Conservation (phyloP, 2,329 filamentous ascomycete species). For the Colletotrichum destructivum region DNA sequence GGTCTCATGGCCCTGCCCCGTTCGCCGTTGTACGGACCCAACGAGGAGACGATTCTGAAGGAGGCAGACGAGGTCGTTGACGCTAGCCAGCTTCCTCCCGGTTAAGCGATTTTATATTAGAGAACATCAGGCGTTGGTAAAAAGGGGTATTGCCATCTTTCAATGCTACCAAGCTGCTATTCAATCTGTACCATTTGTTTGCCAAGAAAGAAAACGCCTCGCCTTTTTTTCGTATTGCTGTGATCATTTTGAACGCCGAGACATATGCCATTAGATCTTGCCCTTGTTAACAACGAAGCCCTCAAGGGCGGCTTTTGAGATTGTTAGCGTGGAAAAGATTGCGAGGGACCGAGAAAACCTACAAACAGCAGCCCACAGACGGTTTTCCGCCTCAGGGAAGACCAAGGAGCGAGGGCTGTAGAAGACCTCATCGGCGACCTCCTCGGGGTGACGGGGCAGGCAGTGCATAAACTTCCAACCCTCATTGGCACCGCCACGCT, state of each 20-base stretch:
- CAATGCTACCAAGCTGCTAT: constrained; percentile 41
- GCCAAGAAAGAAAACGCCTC: constrained; percentile 32
- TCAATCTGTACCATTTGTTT: constrained; percentile 42
- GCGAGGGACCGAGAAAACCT: constrained; percentile 53
- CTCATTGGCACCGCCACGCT: constrained; percentile 86
- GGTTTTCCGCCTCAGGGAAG: constrained; percentile 95
- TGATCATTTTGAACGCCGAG: constrained; percentile 31
- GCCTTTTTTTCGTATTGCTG: constrained; percentile 22
- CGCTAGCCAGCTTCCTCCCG: constrained; percentile 92
- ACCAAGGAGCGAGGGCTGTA: constrained; percentile 89
- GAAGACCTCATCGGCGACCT: constrained; percentile 95
- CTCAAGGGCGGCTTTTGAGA: constrained; percentile 78
- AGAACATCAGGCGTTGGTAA: constrained; percentile 44
- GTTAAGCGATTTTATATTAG: constrained; percentile 66
- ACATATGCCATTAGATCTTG: constrained; percentile 66
- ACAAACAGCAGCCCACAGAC: constrained; percentile 90
- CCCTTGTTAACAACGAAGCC: constrained; percentile 96
- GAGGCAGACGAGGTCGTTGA: constrained; percentile 97
- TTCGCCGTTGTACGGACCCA: constrained; percentile 84
- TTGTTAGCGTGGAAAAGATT: constrained; percentile 18
- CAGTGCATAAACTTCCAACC: constrained; percentile 99
- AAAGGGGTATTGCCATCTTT: constrained; percentile 40
- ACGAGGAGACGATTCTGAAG: constrained; percentile 80
- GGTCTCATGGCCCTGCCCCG: constrained; percentile 97
- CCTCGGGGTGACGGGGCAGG: constrained; percentile 90